Evolutionary conservation across 306 rosid genomes (phyloP).

Genomic region (Inga laurina): DNA sequence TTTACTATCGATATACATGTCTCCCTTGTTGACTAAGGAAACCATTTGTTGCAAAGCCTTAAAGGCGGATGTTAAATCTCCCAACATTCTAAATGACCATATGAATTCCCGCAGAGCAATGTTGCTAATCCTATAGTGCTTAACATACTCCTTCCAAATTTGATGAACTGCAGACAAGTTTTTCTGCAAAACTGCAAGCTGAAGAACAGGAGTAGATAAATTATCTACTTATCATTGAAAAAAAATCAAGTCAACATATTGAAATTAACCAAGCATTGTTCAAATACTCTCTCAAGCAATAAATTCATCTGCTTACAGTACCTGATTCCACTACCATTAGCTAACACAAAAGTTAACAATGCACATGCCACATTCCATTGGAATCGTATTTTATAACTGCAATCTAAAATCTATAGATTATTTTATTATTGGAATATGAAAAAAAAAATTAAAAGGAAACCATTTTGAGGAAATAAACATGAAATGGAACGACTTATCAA

Average conservation of each 20-base stretch:
- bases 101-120: conserved; percentile 52
- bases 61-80: conserved; percentile 56
- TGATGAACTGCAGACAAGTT: conserved; percentile 65
- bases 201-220: conserved; percentile 44
- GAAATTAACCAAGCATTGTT: conserved; percentile 5
- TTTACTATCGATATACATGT: conserved; percentile 27
- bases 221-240: conserved; percentile 1
- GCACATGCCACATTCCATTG: not conserved
- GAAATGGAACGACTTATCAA: not conserved
- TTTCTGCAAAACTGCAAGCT: conserved; percentile 87
- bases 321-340: conserved; percentile 23
- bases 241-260: not conserved
- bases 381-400: not conserved
- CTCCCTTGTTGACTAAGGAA: conserved; percentile 49
- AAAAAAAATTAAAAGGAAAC: not conserved
- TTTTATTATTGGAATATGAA: conserved; percentile 6
- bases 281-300: conserved; percentile 11
- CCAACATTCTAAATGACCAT: conserved; percentile 59
- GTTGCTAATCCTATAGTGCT: conserved; percentile 51
- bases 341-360: conserved; percentile 13
- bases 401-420: conserved; percentile 3
- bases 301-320: conserved; percentile 4
- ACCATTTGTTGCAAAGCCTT: conserved; percentile 67
- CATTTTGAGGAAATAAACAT: not conserved
- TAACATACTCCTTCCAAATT: conserved; percentile 70